Evolutionary conservation across 2,329 filamentous ascomycete genomes (phyloP).

Genomic region (Fusarium sp.): DNA sequence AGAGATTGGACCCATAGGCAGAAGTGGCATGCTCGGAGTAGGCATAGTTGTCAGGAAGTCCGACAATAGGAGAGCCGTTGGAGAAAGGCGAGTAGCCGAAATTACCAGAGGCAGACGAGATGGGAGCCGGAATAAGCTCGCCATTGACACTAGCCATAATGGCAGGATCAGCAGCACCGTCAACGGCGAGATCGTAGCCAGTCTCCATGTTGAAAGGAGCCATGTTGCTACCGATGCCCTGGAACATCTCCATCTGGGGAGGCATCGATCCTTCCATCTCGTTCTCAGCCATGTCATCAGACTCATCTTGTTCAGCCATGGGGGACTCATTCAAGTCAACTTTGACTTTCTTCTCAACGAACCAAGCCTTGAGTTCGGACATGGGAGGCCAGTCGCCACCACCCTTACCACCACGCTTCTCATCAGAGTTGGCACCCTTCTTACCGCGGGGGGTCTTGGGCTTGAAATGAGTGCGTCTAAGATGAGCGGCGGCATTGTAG

Average conservation of each 20-base stretch:
- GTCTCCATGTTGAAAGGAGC: slow-evolving; percentile 35
- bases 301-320: slow-evolving; percentile 48
- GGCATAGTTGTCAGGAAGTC: slow-evolving; percentile 41
- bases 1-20: slow-evolving; percentile 43
- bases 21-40: slow-evolving; percentile 44
- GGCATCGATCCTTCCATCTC: slow-evolving; percentile 37
- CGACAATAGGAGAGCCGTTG: slow-evolving; percentile 40
- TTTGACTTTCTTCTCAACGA: slow-evolving; percentile 62
- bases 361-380: slow-evolving; percentile 62
- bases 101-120: slow-evolving; percentile 42
- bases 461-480: slow-evolving; percentile 89
- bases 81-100: slow-evolving; percentile 40
- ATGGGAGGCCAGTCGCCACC: slow-evolving; percentile 46
- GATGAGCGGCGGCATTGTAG: slow-evolving; percentile 93
- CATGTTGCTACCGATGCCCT: slow-evolving; percentile 42
- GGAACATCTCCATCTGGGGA: slow-evolving; percentile 38
- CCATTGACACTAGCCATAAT: slow-evolving; percentile 35
- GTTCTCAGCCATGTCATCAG: slow-evolving; percentile 42
- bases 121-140: slow-evolving; percentile 40
- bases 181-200: slow-evolving; percentile 40
- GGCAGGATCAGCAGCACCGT: slow-evolving; percentile 30
- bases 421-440: slow-evolving; percentile 53
- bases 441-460: slow-evolving; percentile 63
- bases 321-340: slow-evolving; percentile 54
- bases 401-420: slow-evolving; percentile 63